Conservation (phyloP, 352 stramenopile species). For the Elongisporangium undulatum region DNA sequence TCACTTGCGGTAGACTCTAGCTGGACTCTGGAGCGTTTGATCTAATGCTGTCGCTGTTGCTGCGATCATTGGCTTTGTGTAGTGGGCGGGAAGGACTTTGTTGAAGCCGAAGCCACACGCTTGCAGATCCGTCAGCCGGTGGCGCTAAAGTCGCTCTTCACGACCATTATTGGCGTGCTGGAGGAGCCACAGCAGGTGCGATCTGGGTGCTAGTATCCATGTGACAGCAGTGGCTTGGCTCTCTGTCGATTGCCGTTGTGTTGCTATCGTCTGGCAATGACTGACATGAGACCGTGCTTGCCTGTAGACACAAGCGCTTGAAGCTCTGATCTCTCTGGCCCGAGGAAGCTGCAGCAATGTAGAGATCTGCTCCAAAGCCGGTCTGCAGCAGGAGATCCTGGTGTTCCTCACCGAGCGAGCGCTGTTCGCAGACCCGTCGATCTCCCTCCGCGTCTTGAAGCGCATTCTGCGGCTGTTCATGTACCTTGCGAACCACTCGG, state of each 20-base stretch:
- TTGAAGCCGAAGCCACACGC: conserved; percentile 46
- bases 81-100: conserved; percentile 69
- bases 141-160: conserved; percentile 59
- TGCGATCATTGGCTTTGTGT: conserved; percentile 3
- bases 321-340: conserved; percentile 75
- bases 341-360: conserved; percentile 73
- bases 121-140: conserved; percentile 62
- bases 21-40: too few species aligned
- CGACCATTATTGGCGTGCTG: conserved; percentile 57
- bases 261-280: conserved; percentile 2
- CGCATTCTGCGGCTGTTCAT: conserved; percentile 74
- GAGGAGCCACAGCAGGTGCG: conserved; percentile 57
- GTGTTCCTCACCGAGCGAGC: conserved; percentile 63
- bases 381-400: conserved; percentile 70
- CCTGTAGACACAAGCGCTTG: conserved; percentile 40
- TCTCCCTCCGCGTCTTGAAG: conserved; percentile 63
- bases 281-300: not conserved
- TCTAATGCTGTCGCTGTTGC: not conserved
- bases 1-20: too few species aligned
- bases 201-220: not conserved
- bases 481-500: conserved; percentile 75
- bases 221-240: not conserved
- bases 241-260: conserved; percentile 2
- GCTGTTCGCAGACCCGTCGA: conserved; percentile 53
- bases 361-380: conserved; percentile 64